A percentile compares a stretch with the other conserved stretches of the same genome.
Evolutionary conservation across 495 filamentous ascomycete species (phyloP).

Genomic region (Xylaria curta): DNA sequence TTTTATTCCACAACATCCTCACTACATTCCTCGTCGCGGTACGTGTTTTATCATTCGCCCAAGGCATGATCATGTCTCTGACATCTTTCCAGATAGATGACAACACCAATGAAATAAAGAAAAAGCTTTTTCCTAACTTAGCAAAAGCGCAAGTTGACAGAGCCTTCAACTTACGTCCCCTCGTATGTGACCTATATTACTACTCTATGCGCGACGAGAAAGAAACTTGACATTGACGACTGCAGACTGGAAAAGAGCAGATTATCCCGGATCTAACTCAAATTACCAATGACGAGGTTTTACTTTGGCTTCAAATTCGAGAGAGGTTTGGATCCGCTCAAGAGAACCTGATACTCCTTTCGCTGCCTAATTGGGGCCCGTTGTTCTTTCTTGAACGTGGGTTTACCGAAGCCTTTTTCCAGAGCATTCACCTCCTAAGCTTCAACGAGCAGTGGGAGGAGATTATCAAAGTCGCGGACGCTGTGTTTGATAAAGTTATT

Average conservation of each 20-base stretch:
- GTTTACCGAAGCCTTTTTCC: slow-evolving; percentile 22
- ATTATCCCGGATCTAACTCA: not conserved
- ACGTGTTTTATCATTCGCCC: slow-evolving; percentile 24
- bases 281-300: slow-evolving; percentile 25
- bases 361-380: slow-evolving; percentile 27
- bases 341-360: slow-evolving; percentile 33
- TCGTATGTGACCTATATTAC: slow-evolving; percentile 32
- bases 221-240: not conserved
- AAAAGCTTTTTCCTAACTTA: slow-evolving; percentile 50
- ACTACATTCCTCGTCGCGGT: slow-evolving; percentile 54
- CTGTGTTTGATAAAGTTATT: slow-evolving; percentile 30
- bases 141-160: slow-evolving; percentile 49
- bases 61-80: slow-evolving; percentile 22
- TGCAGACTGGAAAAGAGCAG: slow-evolving; percentile 5
- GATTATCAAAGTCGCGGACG: slow-evolving; percentile 22
- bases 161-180: slow-evolving; percentile 49
- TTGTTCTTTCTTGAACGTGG: slow-evolving; percentile 34
- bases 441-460: slow-evolving; percentile 25
- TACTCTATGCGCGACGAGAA: not conserved
- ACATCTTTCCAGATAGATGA: slow-evolving; percentile 44
- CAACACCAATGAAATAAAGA: slow-evolving; percentile 44
- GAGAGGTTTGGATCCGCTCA: slow-evolving; percentile 23
- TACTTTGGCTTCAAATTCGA: slow-evolving; percentile 35
- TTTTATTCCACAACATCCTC: slow-evolving; percentile 53
- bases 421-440: slow-evolving; percentile 25